Evolutionary conservation across 345 rosid species (phyloP).

Genomic region (Pistacia atlantica): DNA sequence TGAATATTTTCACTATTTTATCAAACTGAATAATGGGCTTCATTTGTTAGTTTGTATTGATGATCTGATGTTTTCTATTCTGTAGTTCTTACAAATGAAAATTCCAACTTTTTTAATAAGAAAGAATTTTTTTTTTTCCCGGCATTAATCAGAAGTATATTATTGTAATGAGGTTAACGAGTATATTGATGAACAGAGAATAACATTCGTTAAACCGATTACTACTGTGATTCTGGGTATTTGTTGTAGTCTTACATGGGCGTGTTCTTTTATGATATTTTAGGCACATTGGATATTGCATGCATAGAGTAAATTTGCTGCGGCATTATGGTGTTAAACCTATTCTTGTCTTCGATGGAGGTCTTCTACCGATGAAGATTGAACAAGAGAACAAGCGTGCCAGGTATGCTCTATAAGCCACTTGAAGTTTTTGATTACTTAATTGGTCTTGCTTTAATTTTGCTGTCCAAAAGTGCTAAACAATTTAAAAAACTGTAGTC

Average conservation of each 20-base stretch:
- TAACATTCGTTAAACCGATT: background rate
- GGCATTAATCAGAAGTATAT: background rate
- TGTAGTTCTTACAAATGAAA: background rate
- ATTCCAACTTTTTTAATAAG: background rate
- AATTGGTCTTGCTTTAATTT: background rate
- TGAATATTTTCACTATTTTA: background rate
- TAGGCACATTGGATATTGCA: slow-evolving; percentile 93
- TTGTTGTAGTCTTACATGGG: slow-evolving; percentile 7
- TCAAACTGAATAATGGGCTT: background rate
- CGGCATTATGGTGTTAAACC: slow-evolving; percentile 88
- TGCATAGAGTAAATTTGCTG: slow-evolving; percentile 89
- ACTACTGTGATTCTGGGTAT: slow-evolving; percentile 16
- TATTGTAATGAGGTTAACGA: background rate
- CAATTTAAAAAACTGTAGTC: background rate
- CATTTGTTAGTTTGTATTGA: background rate
- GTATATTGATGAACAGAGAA: background rate
- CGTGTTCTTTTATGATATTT: slow-evolving; percentile 20
- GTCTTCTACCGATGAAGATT: slow-evolving; percentile 86
- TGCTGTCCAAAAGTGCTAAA: background rate
- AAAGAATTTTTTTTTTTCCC: background rate
- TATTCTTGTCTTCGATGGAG: slow-evolving; percentile 91
- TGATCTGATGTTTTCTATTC: background rate
- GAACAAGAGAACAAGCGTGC: slow-evolving; percentile 98
- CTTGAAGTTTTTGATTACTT: background rate
- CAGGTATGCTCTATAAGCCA: slow-evolving; percentile 46